Percentiles rank a stretch among this genome's conserved stretches.
phyloP scores from a whole-genome alignment of 192 early-diverging fungal genomes.

The Backusella mclennaniae region DNA sequence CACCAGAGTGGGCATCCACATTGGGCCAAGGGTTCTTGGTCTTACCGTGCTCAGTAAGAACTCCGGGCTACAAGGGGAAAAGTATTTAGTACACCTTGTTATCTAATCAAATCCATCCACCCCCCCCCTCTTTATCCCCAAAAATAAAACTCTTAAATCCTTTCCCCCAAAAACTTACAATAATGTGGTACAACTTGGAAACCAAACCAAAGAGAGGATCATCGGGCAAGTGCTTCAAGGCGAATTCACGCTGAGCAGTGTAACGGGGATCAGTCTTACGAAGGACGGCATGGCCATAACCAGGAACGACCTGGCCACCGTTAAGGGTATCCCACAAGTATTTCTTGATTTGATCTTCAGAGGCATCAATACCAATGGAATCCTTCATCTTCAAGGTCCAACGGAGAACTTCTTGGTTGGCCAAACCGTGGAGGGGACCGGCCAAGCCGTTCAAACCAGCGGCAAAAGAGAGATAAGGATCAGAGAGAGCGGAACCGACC shows the following conservation, averaged over 20 bases:
- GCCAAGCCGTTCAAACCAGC: slow-evolving; percentile 97
- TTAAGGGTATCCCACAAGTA: slow-evolving; percentile 97
- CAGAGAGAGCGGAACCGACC: slow-evolving; percentile 96
- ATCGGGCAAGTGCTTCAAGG: slow-evolving; percentile 94
- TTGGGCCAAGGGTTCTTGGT: slow-evolving; percentile 99
- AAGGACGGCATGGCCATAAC: slow-evolving; percentile 99
- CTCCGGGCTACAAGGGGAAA: slow-evolving; percentile 56
- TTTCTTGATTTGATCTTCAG: slow-evolving; percentile 92
- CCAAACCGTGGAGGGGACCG: slow-evolving; percentile 98
- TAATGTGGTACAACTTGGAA: slow-evolving; percentile 95
- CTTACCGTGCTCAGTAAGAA: slow-evolving; percentile 98
- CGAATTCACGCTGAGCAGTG: slow-evolving; percentile 97
- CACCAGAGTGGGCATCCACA: slow-evolving; percentile 98
- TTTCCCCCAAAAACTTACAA: slow-evolving; percentile 21
- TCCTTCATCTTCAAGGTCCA: slow-evolving; percentile 95
- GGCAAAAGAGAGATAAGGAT: slow-evolving; percentile 97
- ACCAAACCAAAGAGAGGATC: slow-evolving; percentile 97
- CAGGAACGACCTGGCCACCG: slow-evolving; percentile 95
- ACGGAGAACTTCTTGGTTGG: slow-evolving; percentile 99
- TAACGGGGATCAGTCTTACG: slow-evolving; percentile 95
- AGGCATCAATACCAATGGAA: slow-evolving; percentile 78
- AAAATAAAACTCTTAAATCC: not conserved
- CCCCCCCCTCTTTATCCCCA: not conserved
- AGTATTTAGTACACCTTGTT: not conserved
- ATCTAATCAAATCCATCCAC: not conserved